These are phyloP conservation scores for Fagus sylvatica DNA, from an alignment of 306 rosid genomes.

Conservation along the genomic window DNA sequence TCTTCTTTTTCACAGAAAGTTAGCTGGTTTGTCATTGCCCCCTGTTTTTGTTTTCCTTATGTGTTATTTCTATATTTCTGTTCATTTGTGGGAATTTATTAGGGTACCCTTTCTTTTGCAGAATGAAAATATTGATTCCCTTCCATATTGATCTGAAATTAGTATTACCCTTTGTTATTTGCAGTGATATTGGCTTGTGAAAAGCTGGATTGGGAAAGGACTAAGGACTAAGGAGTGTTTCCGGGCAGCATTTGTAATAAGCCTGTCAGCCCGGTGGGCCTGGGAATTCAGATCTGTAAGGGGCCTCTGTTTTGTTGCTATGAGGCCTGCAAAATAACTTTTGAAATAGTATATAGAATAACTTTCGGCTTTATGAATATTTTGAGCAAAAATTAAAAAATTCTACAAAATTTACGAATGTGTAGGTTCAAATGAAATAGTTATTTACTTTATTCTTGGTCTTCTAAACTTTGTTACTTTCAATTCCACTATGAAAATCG, in stretches of 20 bases:
- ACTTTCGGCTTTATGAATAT: background rate
- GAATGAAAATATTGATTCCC: background rate
- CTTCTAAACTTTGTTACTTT: background rate
- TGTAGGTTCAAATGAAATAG: background rate
- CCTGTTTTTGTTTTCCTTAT: background rate
- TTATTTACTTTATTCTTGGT: background rate
- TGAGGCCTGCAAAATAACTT: constrained; percentile 15
- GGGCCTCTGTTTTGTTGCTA: constrained; percentile 5
- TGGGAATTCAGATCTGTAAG: constrained; percentile 4
- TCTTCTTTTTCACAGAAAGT: background rate
- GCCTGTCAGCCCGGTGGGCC: background rate
- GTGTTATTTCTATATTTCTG: background rate
- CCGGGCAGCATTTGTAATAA: background rate
- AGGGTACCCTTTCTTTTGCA: background rate
- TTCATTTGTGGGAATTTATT: background rate
- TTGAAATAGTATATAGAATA: background rate
- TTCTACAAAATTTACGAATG: no score
- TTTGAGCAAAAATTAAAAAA: no score
- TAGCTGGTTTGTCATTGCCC: background rate
- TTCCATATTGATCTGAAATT: background rate
- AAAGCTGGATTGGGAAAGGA: background rate
- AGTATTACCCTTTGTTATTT: background rate
- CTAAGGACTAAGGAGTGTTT: background rate
- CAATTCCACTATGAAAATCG: no score
- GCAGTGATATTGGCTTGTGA: constrained; percentile 20